Conservation (phyloP, 352 stramenopile genomes). For the Hyaloperonospora brassicae region DNA sequence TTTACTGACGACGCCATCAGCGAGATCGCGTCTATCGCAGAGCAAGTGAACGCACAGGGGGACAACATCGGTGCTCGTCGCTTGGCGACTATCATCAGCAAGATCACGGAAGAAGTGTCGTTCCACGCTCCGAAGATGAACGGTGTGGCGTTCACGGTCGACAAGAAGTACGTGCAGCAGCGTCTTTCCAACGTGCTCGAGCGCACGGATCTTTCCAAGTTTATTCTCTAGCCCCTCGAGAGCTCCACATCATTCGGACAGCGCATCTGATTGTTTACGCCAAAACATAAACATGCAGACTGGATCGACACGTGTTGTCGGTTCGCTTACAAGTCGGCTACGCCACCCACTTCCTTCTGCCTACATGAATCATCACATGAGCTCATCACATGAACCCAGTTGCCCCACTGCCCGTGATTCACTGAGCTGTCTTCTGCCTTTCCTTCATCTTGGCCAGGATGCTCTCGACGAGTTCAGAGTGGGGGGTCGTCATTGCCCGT, state of each 20-base stretch:
- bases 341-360: no score
- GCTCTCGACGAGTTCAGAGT: no score
- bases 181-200: constrained; percentile 90
- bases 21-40: constrained; percentile 93
- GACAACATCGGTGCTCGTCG: constrained; percentile 97
- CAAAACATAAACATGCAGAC: no score
- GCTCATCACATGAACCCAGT: no score
- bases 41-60: constrained; percentile 91
- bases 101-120: constrained; percentile 97
- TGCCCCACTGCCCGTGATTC: no score
- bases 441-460: no score
- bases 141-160: constrained; percentile 78
- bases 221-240: constrained; percentile 86
- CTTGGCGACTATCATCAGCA: constrained; percentile 94
- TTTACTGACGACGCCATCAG: constrained; percentile 95
- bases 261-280: no score
- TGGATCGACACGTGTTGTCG: no score
- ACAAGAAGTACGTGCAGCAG: constrained; percentile 90
- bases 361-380: no score
- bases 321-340: no score
- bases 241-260: no score
- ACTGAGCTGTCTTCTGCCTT: no score
- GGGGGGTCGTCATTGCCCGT: constrained; percentile 10
- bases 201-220: constrained; percentile 93
- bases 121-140: constrained; percentile 93